Evolutionary conservation across 2,329 filamentous ascomycete species (phyloP).

Genomic region (Aspergillus sp.): DNA sequence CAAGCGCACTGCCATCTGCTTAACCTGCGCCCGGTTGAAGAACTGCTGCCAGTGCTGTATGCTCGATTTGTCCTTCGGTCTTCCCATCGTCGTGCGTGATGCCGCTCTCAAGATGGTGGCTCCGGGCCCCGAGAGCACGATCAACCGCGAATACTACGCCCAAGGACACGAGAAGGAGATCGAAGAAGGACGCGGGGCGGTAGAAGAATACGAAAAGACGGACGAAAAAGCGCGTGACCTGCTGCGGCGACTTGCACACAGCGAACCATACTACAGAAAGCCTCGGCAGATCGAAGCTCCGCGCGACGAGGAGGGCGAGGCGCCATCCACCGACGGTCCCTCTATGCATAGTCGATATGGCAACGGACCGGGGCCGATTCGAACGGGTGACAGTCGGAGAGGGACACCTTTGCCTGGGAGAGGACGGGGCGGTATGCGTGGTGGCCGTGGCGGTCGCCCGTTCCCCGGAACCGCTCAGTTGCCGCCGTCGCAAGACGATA

Average conservation of each 20-base stretch:
- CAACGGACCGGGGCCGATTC: constrained; percentile 63
- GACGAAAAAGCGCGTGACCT: constrained; percentile 95
- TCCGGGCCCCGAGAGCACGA: constrained; percentile 83
- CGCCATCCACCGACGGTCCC: constrained; percentile 43
- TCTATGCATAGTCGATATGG: constrained; percentile 41
- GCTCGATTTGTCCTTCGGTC: constrained; percentile 92
- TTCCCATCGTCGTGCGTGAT: constrained; percentile 92
- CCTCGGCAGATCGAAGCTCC: constrained; percentile 69
- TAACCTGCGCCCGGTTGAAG: constrained; percentile 94
- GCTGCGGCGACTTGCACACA: constrained; percentile 78
- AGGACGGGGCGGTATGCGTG: constrained; percentile 49
- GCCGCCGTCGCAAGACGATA: constrained; percentile 81
- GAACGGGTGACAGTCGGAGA: constrained; percentile 63
- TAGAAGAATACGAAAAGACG: constrained; percentile 93
- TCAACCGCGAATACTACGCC: constrained; percentile 96
- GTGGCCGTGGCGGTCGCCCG: constrained; percentile 52
- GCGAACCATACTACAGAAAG: constrained; percentile 93
- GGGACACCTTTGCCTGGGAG: constrained; percentile 39
- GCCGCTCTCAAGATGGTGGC: constrained; percentile 97
- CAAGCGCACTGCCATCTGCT: constrained; percentile 91
- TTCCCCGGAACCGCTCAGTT: constrained; percentile 72
- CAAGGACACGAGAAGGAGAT: constrained; percentile 96
- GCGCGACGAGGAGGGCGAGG: constrained; percentile 41
- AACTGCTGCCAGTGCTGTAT: constrained; percentile 99
- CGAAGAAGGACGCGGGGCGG: constrained; percentile 80